Conservation (phyloP, 345 rosid genomes). For the Toxicodendron radicans region DNA sequence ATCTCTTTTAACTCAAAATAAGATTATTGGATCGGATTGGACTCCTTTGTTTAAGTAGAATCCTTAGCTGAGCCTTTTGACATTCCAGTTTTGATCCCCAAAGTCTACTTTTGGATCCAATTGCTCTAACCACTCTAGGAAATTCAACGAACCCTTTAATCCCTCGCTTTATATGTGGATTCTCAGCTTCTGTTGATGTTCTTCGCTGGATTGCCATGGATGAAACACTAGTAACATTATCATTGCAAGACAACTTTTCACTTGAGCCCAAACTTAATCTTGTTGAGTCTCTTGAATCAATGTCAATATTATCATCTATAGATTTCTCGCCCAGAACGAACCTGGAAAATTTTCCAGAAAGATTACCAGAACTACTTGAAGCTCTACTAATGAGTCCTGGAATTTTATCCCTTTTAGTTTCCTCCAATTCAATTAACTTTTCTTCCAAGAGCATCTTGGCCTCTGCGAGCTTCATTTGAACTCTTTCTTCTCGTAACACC, state of each 20-base stretch:
- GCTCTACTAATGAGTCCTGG: slow-evolving; percentile 24
- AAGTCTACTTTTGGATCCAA: slow-evolving; percentile 59
- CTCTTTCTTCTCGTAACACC: slow-evolving; percentile 81
- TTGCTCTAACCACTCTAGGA: slow-evolving; percentile 68
- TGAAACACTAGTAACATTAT: slow-evolving; percentile 20
- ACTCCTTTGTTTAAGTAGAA: slow-evolving; percentile 65
- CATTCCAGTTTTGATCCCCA: slow-evolving; percentile 87
- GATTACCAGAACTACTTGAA: slow-evolving; percentile 21
- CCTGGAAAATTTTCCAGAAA: slow-evolving; percentile 36
- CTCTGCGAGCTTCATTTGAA: slow-evolving; percentile 84
- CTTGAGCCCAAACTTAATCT: slow-evolving; percentile 11
- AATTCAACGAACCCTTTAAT: slow-evolving; percentile 88
- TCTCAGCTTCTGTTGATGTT: slow-evolving; percentile 58
- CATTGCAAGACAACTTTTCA: slow-evolving; percentile 24
- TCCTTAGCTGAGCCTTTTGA: slow-evolving; percentile 76
- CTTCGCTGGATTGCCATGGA: slow-evolving; percentile 30
- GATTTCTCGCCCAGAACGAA: slow-evolving; percentile 27
- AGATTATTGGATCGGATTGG: slow-evolving; percentile 44
- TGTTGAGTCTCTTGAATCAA: slow-evolving; percentile 24
- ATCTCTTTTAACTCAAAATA: slow-evolving; percentile 28
- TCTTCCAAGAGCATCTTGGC: slow-evolving; percentile 73
- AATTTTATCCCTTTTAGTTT: slow-evolving; percentile 20
- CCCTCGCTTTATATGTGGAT: slow-evolving; percentile 85
- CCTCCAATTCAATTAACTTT: slow-evolving; percentile 56
- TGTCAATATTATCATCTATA: slow-evolving; percentile 9